These are phyloP conservation scores for Colletotrichum sp. DNA, from an alignment of 2,329 filamentous ascomycete species.

Conservation along the genomic window DNA sequence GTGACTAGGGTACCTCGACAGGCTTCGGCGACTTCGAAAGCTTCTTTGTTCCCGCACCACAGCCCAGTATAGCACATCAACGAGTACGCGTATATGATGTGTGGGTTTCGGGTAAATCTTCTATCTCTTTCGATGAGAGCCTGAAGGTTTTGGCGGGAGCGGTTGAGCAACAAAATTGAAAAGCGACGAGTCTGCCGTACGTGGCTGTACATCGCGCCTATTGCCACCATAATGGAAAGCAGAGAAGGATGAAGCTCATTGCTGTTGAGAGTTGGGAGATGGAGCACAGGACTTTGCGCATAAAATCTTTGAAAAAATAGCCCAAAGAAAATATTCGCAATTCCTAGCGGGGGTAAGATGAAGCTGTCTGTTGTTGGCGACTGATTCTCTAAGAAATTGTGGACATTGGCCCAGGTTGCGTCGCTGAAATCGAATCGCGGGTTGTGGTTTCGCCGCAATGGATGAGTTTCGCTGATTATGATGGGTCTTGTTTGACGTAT, in stretches of 20 bases:
- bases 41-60: constrained; percentile 10
- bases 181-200: not conserved
- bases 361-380: not conserved
- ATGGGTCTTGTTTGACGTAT: not conserved
- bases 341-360: not conserved
- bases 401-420: not conserved
- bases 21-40: constrained; percentile 2
- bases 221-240: not conserved
- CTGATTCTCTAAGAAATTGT: not conserved
- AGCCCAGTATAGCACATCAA: not conserved
- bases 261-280: not conserved
- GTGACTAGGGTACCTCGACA: not conserved
- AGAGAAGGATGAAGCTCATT: not conserved
- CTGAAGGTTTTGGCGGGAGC: not conserved
- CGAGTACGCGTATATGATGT: not conserved
- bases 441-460: not conserved
- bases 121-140: not conserved
- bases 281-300: not conserved
- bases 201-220: not conserved
- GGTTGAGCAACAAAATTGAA: not conserved
- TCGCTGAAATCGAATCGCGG: not conserved
- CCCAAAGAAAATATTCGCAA: not conserved
- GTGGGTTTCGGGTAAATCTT: not conserved
- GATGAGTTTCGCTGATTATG: not conserved
- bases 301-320: not conserved